Conservation (phyloP, 2,329 filamentous ascomycete species). For the Neonectria faginata region DNA sequence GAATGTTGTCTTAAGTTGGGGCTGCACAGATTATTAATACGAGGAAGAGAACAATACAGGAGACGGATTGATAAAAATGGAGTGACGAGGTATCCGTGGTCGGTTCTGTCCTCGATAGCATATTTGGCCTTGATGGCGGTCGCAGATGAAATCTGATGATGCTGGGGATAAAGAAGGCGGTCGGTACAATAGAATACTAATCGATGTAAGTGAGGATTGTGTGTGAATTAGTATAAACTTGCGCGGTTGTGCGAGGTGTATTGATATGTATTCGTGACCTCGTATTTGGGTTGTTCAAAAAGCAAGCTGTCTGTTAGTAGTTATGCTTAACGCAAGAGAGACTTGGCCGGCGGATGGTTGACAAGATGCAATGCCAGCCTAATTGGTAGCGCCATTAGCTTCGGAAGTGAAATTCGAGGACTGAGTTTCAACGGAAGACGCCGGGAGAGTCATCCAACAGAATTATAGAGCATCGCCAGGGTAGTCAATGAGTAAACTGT, state of each 20-base stretch:
- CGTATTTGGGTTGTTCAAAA: too few species aligned
- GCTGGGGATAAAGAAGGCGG: background rate
- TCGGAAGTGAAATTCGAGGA: too few species aligned
- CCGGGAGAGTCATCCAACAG: background rate
- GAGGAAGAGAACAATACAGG: background rate
- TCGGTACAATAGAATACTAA: background rate
- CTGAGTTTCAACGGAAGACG: too few species aligned
- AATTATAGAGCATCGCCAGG: background rate
- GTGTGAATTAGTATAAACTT: background rate
- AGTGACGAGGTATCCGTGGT: background rate
- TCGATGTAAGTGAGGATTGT: background rate
- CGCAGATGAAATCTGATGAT: background rate
- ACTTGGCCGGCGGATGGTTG: too few species aligned
- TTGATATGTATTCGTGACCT: too few species aligned
- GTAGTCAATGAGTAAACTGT: background rate
- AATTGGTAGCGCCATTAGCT: too few species aligned
- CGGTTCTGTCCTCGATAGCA: background rate
- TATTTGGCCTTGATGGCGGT: background rate
- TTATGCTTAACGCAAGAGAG: too few species aligned
- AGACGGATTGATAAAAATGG: background rate
- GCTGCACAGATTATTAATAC: background rate
- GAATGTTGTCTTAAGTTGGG: constrained; percentile 4
- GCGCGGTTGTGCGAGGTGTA: too few species aligned
- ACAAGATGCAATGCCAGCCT: too few species aligned
- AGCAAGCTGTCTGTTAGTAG: too few species aligned